A percentile compares a stretch with the other conserved stretches of the same genome.
Evolutionary conservation across 345 rosid species (phyloP).

Genomic region (Brassica napus): DNA sequence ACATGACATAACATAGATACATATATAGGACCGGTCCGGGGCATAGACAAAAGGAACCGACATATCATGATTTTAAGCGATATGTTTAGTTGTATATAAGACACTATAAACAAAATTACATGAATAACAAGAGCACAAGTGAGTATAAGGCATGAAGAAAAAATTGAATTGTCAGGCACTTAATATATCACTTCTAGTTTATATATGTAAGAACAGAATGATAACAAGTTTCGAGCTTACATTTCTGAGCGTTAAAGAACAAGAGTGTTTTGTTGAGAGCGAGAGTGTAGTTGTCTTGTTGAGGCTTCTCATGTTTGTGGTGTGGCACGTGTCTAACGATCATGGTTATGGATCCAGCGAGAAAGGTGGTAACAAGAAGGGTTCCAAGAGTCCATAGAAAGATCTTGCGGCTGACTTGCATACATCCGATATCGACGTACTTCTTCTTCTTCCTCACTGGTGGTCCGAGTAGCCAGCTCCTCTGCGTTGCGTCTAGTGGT

Average conservation of each 20-base stretch:
- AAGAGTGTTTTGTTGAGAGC: slow-evolving; percentile 83
- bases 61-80: too few species aligned
- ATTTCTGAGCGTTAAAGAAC: slow-evolving; percentile 91
- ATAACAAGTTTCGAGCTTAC: slow-evolving; percentile 35
- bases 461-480: slow-evolving; percentile 93
- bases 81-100: too few species aligned
- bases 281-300: slow-evolving; percentile 77
- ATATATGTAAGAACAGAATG: not conserved
- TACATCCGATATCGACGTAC: slow-evolving; percentile 89
- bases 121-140: too few species aligned
- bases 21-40: too few species aligned
- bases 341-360: slow-evolving; percentile 66
- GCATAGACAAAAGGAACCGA: too few species aligned
- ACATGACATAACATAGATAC: not conserved
- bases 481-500: slow-evolving; percentile 86
- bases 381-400: slow-evolving; percentile 87
- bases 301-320: slow-evolving; percentile 49
- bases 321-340: slow-evolving; percentile 75
- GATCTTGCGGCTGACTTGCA: slow-evolving; percentile 88
- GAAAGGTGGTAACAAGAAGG: slow-evolving; percentile 45
- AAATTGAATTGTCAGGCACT: too few species aligned
- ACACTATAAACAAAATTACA: too few species aligned
- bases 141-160: too few species aligned
- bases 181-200: not conserved
- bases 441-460: slow-evolving; percentile 81